phyloP scores from a whole-genome alignment of 192 early-diverging fungal genomes.

The Powellomyces hirtus region DNA sequence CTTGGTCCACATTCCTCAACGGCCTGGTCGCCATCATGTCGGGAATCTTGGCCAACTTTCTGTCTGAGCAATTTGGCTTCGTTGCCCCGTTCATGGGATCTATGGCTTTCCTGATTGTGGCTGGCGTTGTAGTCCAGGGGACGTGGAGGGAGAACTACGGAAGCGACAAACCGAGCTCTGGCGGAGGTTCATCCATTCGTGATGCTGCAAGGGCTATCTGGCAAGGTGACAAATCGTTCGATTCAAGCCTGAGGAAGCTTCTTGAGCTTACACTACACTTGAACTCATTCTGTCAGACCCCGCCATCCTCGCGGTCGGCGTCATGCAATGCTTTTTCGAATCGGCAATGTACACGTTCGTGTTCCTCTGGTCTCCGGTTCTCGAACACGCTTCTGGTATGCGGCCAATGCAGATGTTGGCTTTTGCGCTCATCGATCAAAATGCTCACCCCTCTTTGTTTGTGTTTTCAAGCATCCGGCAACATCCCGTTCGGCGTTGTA shows the following conservation, averaged over 20 bases:
- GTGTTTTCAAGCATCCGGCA: neutral
- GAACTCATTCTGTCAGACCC: constrained; percentile 8
- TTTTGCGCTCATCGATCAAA: no score
- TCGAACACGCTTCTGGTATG: constrained; percentile 22
- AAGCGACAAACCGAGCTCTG: neutral
- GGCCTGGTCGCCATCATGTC: constrained; percentile 65
- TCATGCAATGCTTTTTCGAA: constrained; percentile 50
- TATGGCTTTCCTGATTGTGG: constrained; percentile 46
- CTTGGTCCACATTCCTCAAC: constrained; percentile 64
- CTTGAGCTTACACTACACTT: neutral
- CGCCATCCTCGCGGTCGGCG: constrained; percentile 41
- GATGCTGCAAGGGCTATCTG: constrained; percentile 11
- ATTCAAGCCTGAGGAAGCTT: neutral
- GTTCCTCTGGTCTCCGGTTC: constrained; percentile 46
- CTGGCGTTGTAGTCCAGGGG: constrained; percentile 45
- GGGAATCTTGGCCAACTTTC: constrained; percentile 59
- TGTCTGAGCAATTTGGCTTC: constrained; percentile 52
- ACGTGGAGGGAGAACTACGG: constrained; percentile 80
- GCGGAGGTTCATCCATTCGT: neutral
- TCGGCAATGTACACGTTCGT: constrained; percentile 54
- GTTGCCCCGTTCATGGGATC: constrained; percentile 65
- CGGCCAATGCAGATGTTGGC: neutral
- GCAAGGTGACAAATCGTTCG: constrained; percentile 3
- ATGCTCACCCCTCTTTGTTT: no score
- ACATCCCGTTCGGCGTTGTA: constrained; percentile 47